These are phyloP conservation scores for Annulohypoxylon maeteangense DNA, from an alignment of 495 filamentous ascomycete genomes.

Conservation along the genomic window DNA sequence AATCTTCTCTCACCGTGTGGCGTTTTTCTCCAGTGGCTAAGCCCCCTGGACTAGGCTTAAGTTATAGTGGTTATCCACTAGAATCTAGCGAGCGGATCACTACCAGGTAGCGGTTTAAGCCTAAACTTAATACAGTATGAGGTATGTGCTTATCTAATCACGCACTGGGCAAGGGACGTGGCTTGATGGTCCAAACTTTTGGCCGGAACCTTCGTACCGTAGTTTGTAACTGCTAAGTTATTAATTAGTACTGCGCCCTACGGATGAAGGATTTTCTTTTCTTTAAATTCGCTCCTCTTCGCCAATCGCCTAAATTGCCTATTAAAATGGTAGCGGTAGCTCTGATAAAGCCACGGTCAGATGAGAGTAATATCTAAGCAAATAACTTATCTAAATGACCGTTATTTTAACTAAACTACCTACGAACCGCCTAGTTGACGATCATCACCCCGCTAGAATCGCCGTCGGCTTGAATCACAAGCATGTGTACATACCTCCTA, in stretches of 20 bases:
- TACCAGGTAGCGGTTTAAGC: no score
- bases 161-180: no score
- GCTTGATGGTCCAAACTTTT: no score
- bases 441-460: conserved; percentile 31
- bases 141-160: no score
- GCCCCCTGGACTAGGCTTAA: no score
- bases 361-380: neutral
- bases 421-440: conserved; percentile 12
- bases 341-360: conserved; percentile 12
- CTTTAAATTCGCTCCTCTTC: conserved; percentile 26
- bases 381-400: conserved; percentile 1
- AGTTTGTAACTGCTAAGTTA: neutral
- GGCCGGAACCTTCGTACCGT: no score
- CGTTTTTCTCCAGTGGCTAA: no score
- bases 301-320: conserved; percentile 26
- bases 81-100: no score
- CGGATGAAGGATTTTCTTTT: conserved; percentile 25
- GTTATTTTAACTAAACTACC: conserved; percentile 23
- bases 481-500: conserved; percentile 7
- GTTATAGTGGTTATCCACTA: no score
- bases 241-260: conserved; percentile 5
- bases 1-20: no score
- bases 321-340: conserved; percentile 3
- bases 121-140: no score
- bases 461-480: conserved; percentile 14